Base-by-base conservation (phyloP, 176 grass and related monocot species). In the Oryza brachyantha region DNA sequence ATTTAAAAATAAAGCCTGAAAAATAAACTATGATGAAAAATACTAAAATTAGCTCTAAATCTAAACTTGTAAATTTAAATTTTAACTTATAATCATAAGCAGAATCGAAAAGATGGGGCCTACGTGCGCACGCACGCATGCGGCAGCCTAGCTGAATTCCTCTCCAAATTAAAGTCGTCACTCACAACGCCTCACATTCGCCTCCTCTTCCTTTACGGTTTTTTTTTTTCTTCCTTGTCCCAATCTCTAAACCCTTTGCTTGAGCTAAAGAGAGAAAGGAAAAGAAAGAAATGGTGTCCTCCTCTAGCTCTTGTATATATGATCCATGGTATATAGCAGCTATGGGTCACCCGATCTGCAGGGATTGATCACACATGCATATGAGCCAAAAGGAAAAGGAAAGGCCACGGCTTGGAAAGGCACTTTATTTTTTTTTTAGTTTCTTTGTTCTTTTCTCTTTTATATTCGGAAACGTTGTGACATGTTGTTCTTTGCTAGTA, bases 401-500 rank as follows among this genome's bases (percentile, higher is more conserved):
- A 81, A 35, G 29, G 14, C 24, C 27, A 37, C 52, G 42, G 40
- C 58, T 63, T 48, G 46, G 54, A 0, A 43, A 86, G 70, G 11
- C 2, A 12, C 75, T 61, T 54, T 77, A 13, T 21, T 22, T 14
- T 55, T 55, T 55, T 13, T 61, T 66, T n/a, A n/a, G n/a, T n/a
- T n/a, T n/a, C n/a, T n/a, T n/a, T n/a, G n/a, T 78, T 21, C 5
- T 7, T 21, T 50, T 50, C 19, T 19, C 4, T 39, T 24, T 76
- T 34, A 58, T 28, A 34, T 55, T 78, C 77, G 50, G 32, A 65
- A 61, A 81, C 37, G 58, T 45, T 63, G 64, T 70, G 84, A 41
- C 38, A 16, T 60, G 31, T 21, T 83, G 67, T 73, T 77, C 50
- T 7, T n/a, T n/a, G n/a, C 21, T 9, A 55, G 50, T 29, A 31